These are phyloP conservation scores for Colletotrichum higginsianum DNA, from an alignment of 2,329 filamentous ascomycete species.

Conservation along the genomic window DNA sequence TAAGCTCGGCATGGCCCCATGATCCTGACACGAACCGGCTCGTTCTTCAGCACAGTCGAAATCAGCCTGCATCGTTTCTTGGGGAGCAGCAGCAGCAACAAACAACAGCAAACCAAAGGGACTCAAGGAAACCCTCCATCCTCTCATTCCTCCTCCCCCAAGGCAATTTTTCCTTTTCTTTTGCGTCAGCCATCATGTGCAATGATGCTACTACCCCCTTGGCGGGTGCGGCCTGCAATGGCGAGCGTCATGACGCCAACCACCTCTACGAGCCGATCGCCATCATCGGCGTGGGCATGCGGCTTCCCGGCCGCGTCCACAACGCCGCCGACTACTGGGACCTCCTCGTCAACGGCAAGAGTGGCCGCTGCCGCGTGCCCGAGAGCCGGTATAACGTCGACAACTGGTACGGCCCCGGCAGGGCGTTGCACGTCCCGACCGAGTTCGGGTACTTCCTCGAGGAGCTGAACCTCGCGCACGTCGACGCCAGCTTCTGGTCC, in stretches of 20 bases:
- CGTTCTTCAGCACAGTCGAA: background rate
- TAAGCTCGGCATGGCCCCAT: background rate
- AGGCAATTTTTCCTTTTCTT: no score
- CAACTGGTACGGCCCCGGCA: slow-evolving; percentile 44
- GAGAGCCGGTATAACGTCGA: slow-evolving; percentile 47
- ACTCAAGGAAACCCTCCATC: no score
- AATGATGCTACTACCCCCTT: background rate
- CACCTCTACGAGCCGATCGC: slow-evolving; percentile 47
- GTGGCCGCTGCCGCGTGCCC: slow-evolving; percentile 47
- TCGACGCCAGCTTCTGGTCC: slow-evolving; percentile 53
- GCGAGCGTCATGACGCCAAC: background rate
- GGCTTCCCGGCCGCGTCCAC: slow-evolving; percentile 50
- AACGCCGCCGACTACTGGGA: slow-evolving; percentile 50
- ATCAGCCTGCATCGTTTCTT: background rate
- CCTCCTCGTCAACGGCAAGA: slow-evolving; percentile 49
- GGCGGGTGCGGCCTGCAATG: background rate
- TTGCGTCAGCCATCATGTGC: background rate
- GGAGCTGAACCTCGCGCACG: slow-evolving; percentile 45
- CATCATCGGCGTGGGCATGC: slow-evolving; percentile 52
- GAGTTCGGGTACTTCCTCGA: slow-evolving; percentile 50
- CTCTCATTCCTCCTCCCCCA: no score
- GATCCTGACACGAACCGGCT: no score
- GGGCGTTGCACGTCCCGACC: slow-evolving; percentile 34
- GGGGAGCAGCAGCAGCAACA: background rate
- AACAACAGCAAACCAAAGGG: no score